phyloP scores from a whole-genome alignment of 169 alveolate species.

The Eimeria sp. region DNA sequence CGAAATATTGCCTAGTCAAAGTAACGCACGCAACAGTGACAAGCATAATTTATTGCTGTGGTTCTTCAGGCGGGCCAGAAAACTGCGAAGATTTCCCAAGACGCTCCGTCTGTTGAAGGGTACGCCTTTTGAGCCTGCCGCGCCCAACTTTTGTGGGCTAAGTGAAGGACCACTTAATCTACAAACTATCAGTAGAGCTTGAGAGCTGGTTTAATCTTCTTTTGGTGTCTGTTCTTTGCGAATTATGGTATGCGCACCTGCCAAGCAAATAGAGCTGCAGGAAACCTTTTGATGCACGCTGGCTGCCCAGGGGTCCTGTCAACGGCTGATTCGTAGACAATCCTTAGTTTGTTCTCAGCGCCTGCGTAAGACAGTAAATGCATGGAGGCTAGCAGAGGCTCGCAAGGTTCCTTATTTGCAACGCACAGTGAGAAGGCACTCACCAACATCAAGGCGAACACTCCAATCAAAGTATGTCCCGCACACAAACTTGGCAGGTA shows the following conservation, averaged over 20 bases:
- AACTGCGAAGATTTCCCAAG: too few relatives aligned
- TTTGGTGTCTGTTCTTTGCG: background rate
- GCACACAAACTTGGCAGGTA: constrained; percentile 70
- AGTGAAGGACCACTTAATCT: too few relatives aligned
- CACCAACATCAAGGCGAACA: constrained; percentile 83
- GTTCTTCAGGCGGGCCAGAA: too few relatives aligned
- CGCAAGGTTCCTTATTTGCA: background rate
- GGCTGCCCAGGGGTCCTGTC: constrained; percentile 74
- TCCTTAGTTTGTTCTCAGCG: constrained; percentile 77
- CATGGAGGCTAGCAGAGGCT: background rate
- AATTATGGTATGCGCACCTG: constrained; percentile 10
- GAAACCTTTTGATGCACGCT: constrained; percentile 82
- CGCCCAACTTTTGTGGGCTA: too few relatives aligned
- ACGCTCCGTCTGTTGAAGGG: too few relatives aligned
- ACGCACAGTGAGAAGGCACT: background rate
- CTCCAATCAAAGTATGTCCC: constrained; percentile 84
- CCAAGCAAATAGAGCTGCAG: constrained; percentile 85
- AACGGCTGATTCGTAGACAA: constrained; percentile 83
- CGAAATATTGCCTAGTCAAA: constrained; percentile 45
- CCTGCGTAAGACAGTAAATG: constrained; percentile 60
- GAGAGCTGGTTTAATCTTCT: too few relatives aligned
- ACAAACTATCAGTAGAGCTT: too few relatives aligned
- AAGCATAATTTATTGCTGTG: too few relatives aligned
- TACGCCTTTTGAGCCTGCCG: too few relatives aligned
- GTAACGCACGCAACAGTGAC: too few relatives aligned